phyloP scores from a whole-genome alignment of 768 basidiomycete species.

The Lyophyllum decastes region DNA sequence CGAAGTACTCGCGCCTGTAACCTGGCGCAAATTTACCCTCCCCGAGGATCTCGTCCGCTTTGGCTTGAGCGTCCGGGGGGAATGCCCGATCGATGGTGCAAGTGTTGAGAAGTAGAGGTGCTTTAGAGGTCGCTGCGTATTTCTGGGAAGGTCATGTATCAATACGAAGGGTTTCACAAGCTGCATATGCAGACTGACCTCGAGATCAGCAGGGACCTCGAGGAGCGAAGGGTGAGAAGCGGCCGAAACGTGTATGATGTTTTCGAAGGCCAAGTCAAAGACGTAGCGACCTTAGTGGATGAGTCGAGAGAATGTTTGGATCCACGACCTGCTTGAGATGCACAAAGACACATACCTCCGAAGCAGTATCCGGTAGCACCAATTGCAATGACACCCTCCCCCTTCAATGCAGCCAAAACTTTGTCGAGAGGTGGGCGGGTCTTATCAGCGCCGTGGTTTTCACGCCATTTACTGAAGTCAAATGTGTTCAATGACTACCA shows the following conservation, averaged over 20 bases:
- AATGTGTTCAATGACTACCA: conserved; percentile 31
- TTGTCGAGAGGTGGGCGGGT: conserved; percentile 56
- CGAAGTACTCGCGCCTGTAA: conserved; percentile 43
- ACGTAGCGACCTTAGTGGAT: conserved; percentile 47
- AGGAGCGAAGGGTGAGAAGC: conserved; percentile 67
- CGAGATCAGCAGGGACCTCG: conserved; percentile 57
- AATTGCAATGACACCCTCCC: conserved; percentile 56
- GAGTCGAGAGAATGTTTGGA: neutral
- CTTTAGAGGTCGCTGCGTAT: conserved; percentile 44
- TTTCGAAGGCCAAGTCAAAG: conserved; percentile 64
- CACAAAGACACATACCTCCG: conserved; percentile 44
- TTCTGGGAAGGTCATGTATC: conserved; percentile 35
- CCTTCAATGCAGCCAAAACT: conserved; percentile 58
- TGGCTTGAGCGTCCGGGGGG: conserved; percentile 41
- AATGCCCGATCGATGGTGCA: conserved; percentile 56
- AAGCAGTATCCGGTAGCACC: conserved; percentile 72
- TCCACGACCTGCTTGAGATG: neutral
- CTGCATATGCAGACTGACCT: conserved; percentile 36
- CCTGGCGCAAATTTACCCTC: conserved; percentile 46
- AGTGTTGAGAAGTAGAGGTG: conserved; percentile 49
- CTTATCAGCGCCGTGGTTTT: conserved; percentile 34
- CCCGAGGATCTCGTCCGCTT: conserved; percentile 53
- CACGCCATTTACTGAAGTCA: conserved; percentile 44
- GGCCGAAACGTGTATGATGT: conserved; percentile 46
- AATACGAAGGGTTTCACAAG: neutral